Conservation (phyloP, 371 early-diverging fungal species). For the Mortierella sp. region DNA sequence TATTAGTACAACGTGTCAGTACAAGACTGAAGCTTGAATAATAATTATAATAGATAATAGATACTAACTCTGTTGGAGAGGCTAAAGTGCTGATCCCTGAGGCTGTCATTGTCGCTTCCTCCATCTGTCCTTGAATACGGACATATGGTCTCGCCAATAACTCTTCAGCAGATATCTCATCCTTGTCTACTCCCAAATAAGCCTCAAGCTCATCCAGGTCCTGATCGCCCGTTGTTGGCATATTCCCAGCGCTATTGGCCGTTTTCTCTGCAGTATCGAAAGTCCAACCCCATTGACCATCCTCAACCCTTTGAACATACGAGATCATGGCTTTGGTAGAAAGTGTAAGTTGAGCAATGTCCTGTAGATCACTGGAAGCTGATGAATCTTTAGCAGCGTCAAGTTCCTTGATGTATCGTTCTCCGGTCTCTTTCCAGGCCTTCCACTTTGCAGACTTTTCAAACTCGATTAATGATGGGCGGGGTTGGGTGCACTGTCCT, state of each 20-base stretch:
- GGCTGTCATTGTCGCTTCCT: constrained; percentile 32
- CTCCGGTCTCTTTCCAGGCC: constrained; percentile 53
- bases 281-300: constrained; percentile 49
- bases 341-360: constrained; percentile 15
- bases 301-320: constrained; percentile 43
- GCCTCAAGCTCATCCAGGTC: constrained; percentile 52
- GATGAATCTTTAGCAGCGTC: neutral
- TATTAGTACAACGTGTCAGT: neutral
- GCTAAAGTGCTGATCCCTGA: constrained; percentile 50
- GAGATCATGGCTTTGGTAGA: constrained; percentile 42
- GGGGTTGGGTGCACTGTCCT: constrained; percentile 39
- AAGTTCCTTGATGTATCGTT: constrained; percentile 19
- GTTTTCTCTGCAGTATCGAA: constrained; percentile 19
- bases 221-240: constrained; percentile 28
- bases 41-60: neutral
- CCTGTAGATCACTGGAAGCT: neutral
- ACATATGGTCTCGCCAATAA: constrained; percentile 48
- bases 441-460: constrained; percentile 57
- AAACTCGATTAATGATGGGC: constrained; percentile 51
- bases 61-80: constrained; percentile 21
- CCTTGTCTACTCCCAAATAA: constrained; percentile 46
- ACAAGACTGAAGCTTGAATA: neutral
- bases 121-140: constrained; percentile 20
- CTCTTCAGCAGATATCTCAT: constrained; percentile 53
- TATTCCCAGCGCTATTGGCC: neutral